These are phyloP conservation scores for Aplosporella prunicola DNA, from an alignment of 2,329 filamentous ascomycete genomes.

Conservation along the genomic window DNA sequence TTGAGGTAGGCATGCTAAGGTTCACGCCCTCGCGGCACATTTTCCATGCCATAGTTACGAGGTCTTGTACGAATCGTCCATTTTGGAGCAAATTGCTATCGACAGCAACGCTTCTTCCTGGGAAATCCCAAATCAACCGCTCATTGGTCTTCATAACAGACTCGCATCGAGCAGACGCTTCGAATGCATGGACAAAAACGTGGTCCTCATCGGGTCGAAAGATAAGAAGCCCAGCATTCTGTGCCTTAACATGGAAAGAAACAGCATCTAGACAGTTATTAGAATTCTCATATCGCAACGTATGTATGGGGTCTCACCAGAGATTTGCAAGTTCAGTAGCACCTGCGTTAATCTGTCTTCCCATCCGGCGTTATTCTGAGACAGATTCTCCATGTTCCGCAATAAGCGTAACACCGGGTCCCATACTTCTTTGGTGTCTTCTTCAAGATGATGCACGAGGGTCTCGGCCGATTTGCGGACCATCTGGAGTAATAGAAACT, in stretches of 20 bases:
- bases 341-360: too few relatives aligned
- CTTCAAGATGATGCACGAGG: not conserved
- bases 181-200: constrained; percentile 37
- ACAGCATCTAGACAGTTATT: too few relatives aligned
- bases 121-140: constrained; percentile 37
- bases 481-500: not conserved
- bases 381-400: too few relatives aligned
- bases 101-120: constrained; percentile 31
- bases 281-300: too few relatives aligned
- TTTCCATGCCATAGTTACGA: constrained; percentile 26
- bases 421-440: not conserved
- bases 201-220: constrained; percentile 14
- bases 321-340: too few relatives aligned
- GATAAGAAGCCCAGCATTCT: constrained; percentile 41
- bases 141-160: constrained; percentile 30
- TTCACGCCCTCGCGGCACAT: constrained; percentile 26
- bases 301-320: too few relatives aligned
- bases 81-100: constrained; percentile 16
- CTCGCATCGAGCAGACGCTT: constrained; percentile 35
- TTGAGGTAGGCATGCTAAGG: not conserved
- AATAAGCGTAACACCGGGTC: too few relatives aligned
- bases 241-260: constrained; percentile 33
- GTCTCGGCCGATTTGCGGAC: not conserved
- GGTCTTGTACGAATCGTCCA: constrained; percentile 13
- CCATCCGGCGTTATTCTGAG: too few relatives aligned